A percentile compares a stretch with the other conserved stretches of the same genome.
Conservation (phyloP, 2,329 filamentous ascomycete species). For the Pseudogymnoascus sp. region DNA sequence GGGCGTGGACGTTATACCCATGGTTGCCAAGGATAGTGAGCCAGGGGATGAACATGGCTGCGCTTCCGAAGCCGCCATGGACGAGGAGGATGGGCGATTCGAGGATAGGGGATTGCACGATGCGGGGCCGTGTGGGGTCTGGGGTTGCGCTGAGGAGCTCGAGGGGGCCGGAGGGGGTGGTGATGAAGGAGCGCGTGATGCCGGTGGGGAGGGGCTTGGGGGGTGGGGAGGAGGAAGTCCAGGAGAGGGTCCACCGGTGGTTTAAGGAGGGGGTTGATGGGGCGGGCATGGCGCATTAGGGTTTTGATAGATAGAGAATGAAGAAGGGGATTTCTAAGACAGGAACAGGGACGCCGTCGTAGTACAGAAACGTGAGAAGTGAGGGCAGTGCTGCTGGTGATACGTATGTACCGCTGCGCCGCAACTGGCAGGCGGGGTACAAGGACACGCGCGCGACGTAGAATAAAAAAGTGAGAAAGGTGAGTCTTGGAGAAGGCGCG, state of each 20-base stretch:
- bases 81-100: constrained; percentile 32
- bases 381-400: not conserved
- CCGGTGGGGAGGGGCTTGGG: constrained; percentile 21
- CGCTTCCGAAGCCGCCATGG: constrained; percentile 34
- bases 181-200: constrained; percentile 27
- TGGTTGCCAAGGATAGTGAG: constrained; percentile 29
- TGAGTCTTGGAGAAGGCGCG: not conserved
- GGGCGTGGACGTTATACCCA: constrained; percentile 32
- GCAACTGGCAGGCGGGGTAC: not conserved
- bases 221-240: not conserved
- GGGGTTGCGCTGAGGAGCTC: constrained; percentile 28
- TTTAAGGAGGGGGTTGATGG: not conserved
- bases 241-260: not conserved
- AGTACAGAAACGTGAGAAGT: not conserved
- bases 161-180: constrained; percentile 28
- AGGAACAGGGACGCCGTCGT: not conserved
- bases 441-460: not conserved
- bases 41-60: constrained; percentile 32
- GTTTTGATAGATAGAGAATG: not conserved
- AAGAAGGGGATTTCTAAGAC: not conserved
- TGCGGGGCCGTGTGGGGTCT: not conserved
- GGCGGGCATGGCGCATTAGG: not conserved
- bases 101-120: not conserved
- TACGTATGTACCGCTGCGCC: not conserved
- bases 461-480: not conserved